phyloP scores from a whole-genome alignment of 495 filamentous ascomycete species.

The Darksidea phi region DNA sequence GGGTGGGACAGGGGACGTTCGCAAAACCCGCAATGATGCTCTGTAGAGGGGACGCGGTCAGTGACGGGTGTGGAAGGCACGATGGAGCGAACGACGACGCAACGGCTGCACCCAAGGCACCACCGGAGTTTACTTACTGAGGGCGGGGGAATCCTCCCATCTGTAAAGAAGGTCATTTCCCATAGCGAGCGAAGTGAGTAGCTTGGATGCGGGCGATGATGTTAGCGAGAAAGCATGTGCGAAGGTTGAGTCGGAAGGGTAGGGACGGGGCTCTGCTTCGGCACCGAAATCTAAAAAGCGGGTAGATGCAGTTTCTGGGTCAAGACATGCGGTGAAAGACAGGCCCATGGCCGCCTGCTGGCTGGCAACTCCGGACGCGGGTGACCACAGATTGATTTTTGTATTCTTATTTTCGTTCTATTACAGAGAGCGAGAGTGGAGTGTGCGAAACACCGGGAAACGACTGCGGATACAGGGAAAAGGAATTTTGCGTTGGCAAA shows the following conservation, averaged over 20 bases:
- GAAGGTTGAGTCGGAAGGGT: background rate
- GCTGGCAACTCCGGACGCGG: too few relatives aligned
- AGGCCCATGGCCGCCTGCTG: too few relatives aligned
- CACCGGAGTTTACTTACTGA: slow-evolving; percentile 17
- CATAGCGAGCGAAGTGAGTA: background rate
- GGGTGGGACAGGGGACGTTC: slow-evolving; percentile 26
- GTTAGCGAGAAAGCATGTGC: background rate
- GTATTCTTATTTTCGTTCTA: too few relatives aligned
- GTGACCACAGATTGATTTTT: too few relatives aligned
- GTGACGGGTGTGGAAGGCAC: background rate
- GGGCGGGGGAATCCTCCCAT: slow-evolving; percentile 31
- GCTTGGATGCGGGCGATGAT: background rate
- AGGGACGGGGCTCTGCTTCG: too few relatives aligned
- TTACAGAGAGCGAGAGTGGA: too few relatives aligned
- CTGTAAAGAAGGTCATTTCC: slow-evolving; percentile 2
- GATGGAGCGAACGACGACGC: background rate
- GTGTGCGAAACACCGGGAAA: too few relatives aligned
- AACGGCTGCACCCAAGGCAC: background rate
- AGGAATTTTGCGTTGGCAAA: too few relatives aligned
- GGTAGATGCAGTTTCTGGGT: too few relatives aligned
- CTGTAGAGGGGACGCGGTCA: slow-evolving; percentile 4
- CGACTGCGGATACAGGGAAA: too few relatives aligned
- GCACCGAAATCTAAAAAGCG: too few relatives aligned
- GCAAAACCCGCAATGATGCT: slow-evolving; percentile 40
- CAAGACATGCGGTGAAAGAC: too few relatives aligned